Base-by-base conservation (phyloP, 208 protist genomes). In the Leishmania amazonensis region DNA sequence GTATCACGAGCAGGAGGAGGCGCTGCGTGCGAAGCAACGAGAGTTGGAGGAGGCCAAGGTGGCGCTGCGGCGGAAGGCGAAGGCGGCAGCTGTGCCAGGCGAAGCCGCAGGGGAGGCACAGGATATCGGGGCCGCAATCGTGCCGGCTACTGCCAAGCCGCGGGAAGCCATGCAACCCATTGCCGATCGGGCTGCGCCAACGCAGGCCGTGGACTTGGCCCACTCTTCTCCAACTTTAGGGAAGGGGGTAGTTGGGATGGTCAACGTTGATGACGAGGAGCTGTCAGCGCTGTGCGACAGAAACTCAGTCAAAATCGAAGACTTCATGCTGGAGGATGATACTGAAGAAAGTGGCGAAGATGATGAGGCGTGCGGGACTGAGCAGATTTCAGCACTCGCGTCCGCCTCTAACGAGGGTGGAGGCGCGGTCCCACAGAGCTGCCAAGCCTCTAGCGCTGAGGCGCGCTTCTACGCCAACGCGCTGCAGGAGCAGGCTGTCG, bases 391-490 rank as follows among this genome's bases (percentile, higher is more conserved):
- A 51, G 28, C 17, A 53, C 70, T 45, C 38, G 42, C 35, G 24
- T 35, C 24, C 15, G 42, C 31, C 9, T 45, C n/a, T 13, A 73
- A 80, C 2, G 71, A 45, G n/a, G 76, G 80, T 54, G 49, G 65
- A 53, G 53, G 8, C 40, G 11, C 35, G 57, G 4, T 15, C 11
- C 31, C 15, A 8, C 51, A 75, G 31, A 75, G 78, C 24, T 53
- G 68, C 68, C 42, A 31, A 17, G 19, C 49, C 60, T 57, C 53
- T 31, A 80, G 80, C 74, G 71, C 82, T 5, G 82, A 81, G 67
- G 82, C 80, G 13, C 80, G 83, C 57, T 90, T 90, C 68, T 90
- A 88, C 73, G 65, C 82, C 65, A 86, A 84, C 79, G 87, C 77
- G n/a, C 84, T 90, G 77, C 79, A 85, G 74, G 87, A 88, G 79